Percentiles rank a stretch among this genome's conserved stretches.
Evolutionary conservation across 208 protist species (phyloP).

Genomic region (Angomonas deanei): DNA sequence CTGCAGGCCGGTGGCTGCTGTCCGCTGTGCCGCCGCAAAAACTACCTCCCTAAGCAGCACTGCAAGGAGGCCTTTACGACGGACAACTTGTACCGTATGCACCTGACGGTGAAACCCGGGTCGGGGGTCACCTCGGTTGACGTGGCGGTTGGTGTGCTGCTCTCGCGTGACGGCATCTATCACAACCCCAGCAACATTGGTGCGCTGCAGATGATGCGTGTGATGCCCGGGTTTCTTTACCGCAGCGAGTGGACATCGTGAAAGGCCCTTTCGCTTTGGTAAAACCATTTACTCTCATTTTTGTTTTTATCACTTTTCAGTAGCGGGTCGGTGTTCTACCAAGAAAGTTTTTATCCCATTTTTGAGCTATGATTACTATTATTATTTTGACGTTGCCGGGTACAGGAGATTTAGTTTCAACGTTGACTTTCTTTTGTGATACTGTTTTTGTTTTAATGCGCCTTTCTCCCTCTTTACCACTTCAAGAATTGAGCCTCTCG

Average conservation of each 20-base stretch:
- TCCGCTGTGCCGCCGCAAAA: constrained; percentile 27
- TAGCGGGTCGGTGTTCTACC: no score
- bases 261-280: neutral
- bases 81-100: constrained; percentile 23
- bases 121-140: constrained; percentile 2
- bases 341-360: neutral
- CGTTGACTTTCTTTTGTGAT: no score
- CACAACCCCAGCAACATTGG: constrained; percentile 46
- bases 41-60: constrained; percentile 22
- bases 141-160: constrained; percentile 26
- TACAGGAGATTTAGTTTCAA: no score
- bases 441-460: no score
- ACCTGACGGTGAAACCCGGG: constrained; percentile 6
- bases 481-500: no score
- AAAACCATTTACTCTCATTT: neutral
- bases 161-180: constrained; percentile 30
- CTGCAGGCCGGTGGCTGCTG: constrained; percentile 15
- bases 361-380: no score
- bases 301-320: neutral
- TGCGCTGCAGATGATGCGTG: constrained; percentile 15
- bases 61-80: constrained; percentile 9
- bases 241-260: neutral
- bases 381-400: no score
- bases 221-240: constrained; percentile 14
- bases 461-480: no score